Conservation (phyloP, 306 rosid genomes). For the Dalbergia oliveri region DNA sequence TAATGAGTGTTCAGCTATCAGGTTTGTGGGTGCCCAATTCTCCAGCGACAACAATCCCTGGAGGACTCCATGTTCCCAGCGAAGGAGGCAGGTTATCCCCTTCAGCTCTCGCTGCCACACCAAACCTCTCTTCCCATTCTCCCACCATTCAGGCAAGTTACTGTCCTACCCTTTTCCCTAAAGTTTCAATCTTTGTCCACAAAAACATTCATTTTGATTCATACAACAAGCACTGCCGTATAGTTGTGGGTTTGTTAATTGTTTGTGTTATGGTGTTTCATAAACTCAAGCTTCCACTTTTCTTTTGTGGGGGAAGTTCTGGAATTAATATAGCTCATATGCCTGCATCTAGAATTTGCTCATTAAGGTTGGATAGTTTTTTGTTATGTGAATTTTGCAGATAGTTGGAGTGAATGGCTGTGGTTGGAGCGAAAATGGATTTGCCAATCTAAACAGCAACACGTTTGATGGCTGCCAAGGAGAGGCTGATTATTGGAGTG, state of each 20-base stretch:
- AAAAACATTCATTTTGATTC: slow-evolving; percentile 12
- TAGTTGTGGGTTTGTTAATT: slow-evolving; percentile 6
- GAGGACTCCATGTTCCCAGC: slow-evolving; percentile 23
- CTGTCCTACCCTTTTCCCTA: slow-evolving; percentile 21
- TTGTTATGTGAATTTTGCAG: slow-evolving; percentile 53
- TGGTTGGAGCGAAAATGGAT: slow-evolving; percentile 55
- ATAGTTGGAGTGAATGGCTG: slow-evolving; percentile 77
- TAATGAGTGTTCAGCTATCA: slow-evolving; percentile 64
- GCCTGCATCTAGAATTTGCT: not conserved
- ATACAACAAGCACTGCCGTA: not conserved
- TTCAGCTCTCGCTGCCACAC: slow-evolving; percentile 55
- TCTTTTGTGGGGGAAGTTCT: not conserved
- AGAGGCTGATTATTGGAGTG: slow-evolving; percentile 67
- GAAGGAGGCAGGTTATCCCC: slow-evolving; percentile 49
- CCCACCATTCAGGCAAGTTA: slow-evolving; percentile 66
- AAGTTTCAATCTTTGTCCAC: not conserved
- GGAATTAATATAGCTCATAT: not conserved
- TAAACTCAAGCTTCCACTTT: slow-evolving; percentile 8
- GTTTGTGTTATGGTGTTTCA: not conserved
- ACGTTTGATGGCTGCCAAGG: slow-evolving; percentile 43
- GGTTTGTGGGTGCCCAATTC: slow-evolving; percentile 59
- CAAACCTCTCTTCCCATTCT: slow-evolving; percentile 61
- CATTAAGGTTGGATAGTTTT: slow-evolving; percentile 15
- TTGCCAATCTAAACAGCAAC: slow-evolving; percentile 30
- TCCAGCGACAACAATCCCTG: slow-evolving; percentile 13